phyloP scores from a whole-genome alignment of 2,329 filamentous ascomycete species.

The Xylaria sp. region DNA sequence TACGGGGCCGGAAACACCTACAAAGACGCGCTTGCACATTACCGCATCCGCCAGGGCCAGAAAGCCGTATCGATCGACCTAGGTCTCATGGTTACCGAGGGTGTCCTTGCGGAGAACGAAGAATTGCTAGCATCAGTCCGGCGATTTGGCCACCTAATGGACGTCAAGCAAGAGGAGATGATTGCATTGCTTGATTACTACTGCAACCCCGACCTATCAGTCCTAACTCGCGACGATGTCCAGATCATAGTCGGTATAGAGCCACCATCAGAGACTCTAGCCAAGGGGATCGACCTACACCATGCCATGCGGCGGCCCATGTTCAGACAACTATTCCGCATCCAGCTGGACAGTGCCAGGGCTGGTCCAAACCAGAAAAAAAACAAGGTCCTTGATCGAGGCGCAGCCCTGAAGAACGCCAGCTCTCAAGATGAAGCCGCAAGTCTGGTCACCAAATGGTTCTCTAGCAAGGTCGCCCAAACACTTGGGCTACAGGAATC shows the following conservation, averaged over 20 bases:
- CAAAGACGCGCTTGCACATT: conserved; percentile 40
- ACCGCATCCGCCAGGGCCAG: not conserved
- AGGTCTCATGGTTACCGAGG: conserved; percentile 12
- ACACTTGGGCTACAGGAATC: not conserved
- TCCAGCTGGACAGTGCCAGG: no score
- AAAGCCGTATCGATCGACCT: conserved; percentile 15
- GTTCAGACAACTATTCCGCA: no score
- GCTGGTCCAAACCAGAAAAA: no score
- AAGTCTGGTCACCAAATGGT: not conserved
- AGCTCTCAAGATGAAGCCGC: not conserved
- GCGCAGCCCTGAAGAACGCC: no score
- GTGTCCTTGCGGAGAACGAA: conserved; percentile 15
- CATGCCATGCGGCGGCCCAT: no score
- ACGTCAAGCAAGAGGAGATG: conserved; percentile 1
- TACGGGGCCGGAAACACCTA: conserved; percentile 60
- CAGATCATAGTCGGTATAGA: no score
- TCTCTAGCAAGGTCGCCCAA: not conserved
- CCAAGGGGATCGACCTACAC: no score
- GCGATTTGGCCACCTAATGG: not conserved
- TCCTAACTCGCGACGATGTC: no score
- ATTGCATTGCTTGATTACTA: no score
- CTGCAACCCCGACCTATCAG: no score
- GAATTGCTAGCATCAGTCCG: not conserved
- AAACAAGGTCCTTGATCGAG: no score
- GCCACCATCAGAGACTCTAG: no score